Evolutionary conservation across 768 basidiomycete species (phyloP).

Genomic region (Lyophyllum atratum): DNA sequence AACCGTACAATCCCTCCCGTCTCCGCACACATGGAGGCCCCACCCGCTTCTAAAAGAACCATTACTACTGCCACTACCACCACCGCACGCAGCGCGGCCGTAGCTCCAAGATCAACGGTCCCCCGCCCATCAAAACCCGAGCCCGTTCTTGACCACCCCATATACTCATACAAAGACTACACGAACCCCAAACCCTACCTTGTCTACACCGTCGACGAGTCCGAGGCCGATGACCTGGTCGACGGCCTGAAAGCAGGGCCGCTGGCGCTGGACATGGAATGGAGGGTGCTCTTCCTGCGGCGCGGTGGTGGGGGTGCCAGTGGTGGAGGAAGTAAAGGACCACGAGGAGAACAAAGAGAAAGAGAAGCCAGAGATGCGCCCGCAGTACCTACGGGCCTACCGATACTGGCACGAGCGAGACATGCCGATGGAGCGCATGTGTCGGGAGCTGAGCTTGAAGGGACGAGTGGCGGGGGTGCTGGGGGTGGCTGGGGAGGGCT

Average conservation of each 20-base stretch:
- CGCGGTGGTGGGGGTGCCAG: too few species aligned
- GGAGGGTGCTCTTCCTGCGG: constrained; percentile 25
- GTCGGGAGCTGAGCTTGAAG: constrained; percentile 24
- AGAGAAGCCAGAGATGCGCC: constrained; percentile 11
- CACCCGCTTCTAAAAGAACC: too few species aligned
- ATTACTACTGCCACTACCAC: too few species aligned
- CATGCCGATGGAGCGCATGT: constrained; percentile 31
- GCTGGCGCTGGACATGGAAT: constrained; percentile 36
- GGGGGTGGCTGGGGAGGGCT: constrained; percentile 13
- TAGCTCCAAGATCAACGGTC: background rate
- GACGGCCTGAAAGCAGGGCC: constrained; percentile 27
- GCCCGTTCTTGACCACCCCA: constrained; percentile 11
- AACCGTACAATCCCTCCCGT: too few species aligned
- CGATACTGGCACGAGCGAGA: constrained; percentile 30
- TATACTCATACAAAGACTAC: constrained; percentile 33
- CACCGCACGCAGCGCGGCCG: background rate
- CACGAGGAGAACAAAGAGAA: background rate
- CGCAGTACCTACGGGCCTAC: constrained; percentile 35
- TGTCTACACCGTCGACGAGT: constrained; percentile 30
- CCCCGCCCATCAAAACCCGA: background rate
- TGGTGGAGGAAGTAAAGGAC: too few species aligned
- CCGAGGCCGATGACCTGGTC: constrained; percentile 33
- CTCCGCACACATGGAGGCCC: too few species aligned
- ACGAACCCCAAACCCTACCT: constrained; percentile 21
- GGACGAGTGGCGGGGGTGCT: constrained; percentile 13